Evolutionary conservation across 257 asterid genomes (phyloP).

Genomic region (Salvia splendens): DNA sequence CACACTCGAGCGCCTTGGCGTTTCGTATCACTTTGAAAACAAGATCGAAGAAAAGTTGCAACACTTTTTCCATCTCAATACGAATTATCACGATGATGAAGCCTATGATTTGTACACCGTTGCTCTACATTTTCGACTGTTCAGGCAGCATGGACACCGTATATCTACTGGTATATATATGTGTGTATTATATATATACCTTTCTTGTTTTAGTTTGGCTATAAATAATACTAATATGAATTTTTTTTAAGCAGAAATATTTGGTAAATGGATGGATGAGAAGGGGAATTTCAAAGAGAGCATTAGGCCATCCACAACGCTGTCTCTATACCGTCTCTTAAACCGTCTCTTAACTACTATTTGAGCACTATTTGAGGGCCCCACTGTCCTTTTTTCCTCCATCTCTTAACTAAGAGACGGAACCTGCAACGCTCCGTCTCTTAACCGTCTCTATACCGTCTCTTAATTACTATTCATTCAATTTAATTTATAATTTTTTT

Average conservation of each 20-base stretch:
- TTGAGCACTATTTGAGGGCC: too few relatives aligned
- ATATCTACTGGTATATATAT: background rate
- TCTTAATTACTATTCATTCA: too few relatives aligned
- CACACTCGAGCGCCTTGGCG: slow-evolving; percentile 21
- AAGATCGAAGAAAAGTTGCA: slow-evolving; percentile 20
- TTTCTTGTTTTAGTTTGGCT: background rate
- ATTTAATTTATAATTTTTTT: too few relatives aligned
- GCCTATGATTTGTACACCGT: slow-evolving; percentile 28
- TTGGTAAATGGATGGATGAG: slow-evolving; percentile 13
- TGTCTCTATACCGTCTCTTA: too few relatives aligned
- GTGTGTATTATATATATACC: background rate
- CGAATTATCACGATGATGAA: slow-evolving; percentile 18
- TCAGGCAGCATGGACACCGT: slow-evolving; percentile 36
- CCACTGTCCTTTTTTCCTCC: too few relatives aligned
- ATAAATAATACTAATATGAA: background rate
- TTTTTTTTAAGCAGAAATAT: background rate
- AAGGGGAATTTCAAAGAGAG: slow-evolving; percentile 12
- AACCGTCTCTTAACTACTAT: too few relatives aligned
- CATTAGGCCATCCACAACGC: too few relatives aligned
- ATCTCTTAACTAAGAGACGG: too few relatives aligned
- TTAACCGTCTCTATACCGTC: too few relatives aligned
- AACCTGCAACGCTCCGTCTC: too few relatives aligned
- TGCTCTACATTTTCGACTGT: slow-evolving; percentile 33
- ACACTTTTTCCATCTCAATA: background rate
- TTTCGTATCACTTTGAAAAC: slow-evolving; percentile 30